These are phyloP conservation scores for Eurotiales sp. DNA, from an alignment of 2,329 filamentous ascomycete species.

Conservation along the genomic window DNA sequence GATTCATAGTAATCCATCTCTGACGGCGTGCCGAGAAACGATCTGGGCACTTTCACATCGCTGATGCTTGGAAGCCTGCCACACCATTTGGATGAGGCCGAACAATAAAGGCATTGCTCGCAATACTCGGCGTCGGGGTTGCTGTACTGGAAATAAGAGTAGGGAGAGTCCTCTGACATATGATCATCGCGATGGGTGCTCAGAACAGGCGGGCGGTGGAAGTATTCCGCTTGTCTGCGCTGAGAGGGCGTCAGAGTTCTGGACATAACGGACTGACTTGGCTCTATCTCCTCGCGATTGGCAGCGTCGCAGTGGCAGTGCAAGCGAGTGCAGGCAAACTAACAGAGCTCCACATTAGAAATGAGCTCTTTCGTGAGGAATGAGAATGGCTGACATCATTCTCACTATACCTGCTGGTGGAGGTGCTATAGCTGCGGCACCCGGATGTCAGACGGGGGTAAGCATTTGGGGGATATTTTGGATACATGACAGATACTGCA, in stretches of 20 bases:
- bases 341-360: neutral
- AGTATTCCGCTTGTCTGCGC: constrained; percentile 30
- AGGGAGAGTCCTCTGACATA: constrained; percentile 4
- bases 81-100: constrained; percentile 12
- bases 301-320: constrained; percentile 13
- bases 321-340: constrained; percentile 7
- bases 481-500: constrained; percentile 1
- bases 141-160: constrained; percentile 10
- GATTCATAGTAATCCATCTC: constrained; percentile 2
- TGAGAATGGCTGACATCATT: constrained; percentile 4
- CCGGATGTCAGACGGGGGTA: neutral
- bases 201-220: constrained; percentile 29
- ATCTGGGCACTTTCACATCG: neutral
- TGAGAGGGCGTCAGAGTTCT: constrained; percentile 17
- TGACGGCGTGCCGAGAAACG: constrained; percentile 5
- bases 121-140: constrained; percentile 11
- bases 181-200: constrained; percentile 16
- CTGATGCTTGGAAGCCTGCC: constrained; percentile 9
- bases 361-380: neutral
- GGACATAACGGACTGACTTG: constrained; percentile 13
- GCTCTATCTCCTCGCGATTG: constrained; percentile 7
- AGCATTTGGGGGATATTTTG: neutral
- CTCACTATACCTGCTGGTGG: constrained; percentile 11
- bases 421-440: constrained; percentile 6
- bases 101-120: constrained; percentile 16